These are phyloP conservation scores for Coniophora puteana DNA, from an alignment of 1,284 basidiomycete genomes.

Conservation along the genomic window DNA sequence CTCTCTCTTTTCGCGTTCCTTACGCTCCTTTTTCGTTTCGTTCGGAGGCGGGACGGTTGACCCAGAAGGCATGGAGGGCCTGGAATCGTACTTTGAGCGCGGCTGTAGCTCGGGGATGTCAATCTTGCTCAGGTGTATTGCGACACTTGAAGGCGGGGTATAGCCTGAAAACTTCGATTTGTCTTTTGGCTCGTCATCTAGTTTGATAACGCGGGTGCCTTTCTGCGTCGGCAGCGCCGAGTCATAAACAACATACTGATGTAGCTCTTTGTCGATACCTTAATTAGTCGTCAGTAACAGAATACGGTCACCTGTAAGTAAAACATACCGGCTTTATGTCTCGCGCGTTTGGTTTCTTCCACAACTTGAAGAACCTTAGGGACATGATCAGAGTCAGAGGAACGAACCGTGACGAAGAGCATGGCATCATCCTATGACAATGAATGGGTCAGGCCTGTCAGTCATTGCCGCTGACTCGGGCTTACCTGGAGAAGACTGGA, in stretches of 20 bases:
- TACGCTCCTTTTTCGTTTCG: slow-evolving; percentile 14
- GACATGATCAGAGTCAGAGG: slow-evolving; percentile 61
- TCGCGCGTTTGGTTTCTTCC: slow-evolving; percentile 71
- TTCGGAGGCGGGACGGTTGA: slow-evolving; percentile 11
- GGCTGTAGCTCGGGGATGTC: slow-evolving; percentile 78
- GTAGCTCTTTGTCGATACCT: slow-evolving; percentile 62
- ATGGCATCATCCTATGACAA: slow-evolving; percentile 65
- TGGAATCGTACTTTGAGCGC: no score
- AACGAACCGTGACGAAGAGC: slow-evolving; percentile 72
- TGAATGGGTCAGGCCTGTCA: neutral
- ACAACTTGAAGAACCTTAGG: slow-evolving; percentile 77
- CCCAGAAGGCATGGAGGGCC: neutral
- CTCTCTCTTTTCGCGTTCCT: slow-evolving; percentile 20
- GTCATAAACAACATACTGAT: slow-evolving; percentile 78
- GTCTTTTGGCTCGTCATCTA: slow-evolving; percentile 45
- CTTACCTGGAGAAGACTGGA: slow-evolving; percentile 58
- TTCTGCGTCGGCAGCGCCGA: slow-evolving; percentile 37
- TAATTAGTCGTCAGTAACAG: slow-evolving; percentile 1
- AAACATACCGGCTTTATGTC: slow-evolving; percentile 63
- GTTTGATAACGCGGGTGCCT: slow-evolving; percentile 63
- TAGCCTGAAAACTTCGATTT: slow-evolving; percentile 46
- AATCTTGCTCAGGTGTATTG: slow-evolving; percentile 77
- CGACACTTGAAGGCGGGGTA: slow-evolving; percentile 60
- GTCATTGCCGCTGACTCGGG: neutral
- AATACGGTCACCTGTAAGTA: neutral